These are phyloP conservation scores for Heterobasidion annosum DNA, from an alignment of 1,284 basidiomycete species.

Conservation along the genomic window DNA sequence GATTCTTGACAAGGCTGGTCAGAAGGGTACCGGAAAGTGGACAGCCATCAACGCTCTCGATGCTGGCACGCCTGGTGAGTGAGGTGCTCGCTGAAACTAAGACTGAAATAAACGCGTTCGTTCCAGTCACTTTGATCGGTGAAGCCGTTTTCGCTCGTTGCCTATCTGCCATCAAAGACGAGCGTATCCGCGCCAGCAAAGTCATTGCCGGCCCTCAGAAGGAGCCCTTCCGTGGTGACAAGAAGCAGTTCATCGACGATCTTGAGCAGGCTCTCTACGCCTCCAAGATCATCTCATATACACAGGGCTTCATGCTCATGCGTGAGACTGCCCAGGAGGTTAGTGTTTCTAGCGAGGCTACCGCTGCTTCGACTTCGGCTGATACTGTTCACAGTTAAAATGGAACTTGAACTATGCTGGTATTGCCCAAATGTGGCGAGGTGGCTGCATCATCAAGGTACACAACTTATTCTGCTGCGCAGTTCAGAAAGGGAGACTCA, in stretches of 20 bases:
- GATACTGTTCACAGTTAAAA: slow-evolving; percentile 32
- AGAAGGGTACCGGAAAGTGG: slow-evolving; percentile 99
- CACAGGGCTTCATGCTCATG: slow-evolving; percentile 99
- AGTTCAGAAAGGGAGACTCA: neutral
- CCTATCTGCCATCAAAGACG: slow-evolving; percentile 96
- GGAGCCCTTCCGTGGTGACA: slow-evolving; percentile 95
- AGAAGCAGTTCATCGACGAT: slow-evolving; percentile 98
- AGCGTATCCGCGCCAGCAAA: slow-evolving; percentile 92
- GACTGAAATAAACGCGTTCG: neutral
- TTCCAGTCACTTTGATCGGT: slow-evolving; percentile 90
- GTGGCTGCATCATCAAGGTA: slow-evolving; percentile 98
- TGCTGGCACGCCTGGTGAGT: slow-evolving; percentile 78
- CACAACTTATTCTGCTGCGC: neutral
- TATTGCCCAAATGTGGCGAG: slow-evolving; percentile 99
- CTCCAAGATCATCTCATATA: slow-evolving; percentile 98
- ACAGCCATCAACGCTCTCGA: slow-evolving; percentile 98
- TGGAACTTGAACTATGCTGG: slow-evolving; percentile 94
- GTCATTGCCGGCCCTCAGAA: slow-evolving; percentile 83
- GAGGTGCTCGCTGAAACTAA: neutral
- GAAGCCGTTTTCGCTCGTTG: slow-evolving; percentile 99
- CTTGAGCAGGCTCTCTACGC: slow-evolving; percentile 99
- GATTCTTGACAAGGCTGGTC: slow-evolving; percentile 93
- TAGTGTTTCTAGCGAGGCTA: slow-evolving; percentile 18
- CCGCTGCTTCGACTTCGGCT: neutral
- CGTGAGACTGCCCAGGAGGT: slow-evolving; percentile 89